Conservation (phyloP, 1,139 yeast genomes). For the Entelexis sorbosivorans region DNA sequence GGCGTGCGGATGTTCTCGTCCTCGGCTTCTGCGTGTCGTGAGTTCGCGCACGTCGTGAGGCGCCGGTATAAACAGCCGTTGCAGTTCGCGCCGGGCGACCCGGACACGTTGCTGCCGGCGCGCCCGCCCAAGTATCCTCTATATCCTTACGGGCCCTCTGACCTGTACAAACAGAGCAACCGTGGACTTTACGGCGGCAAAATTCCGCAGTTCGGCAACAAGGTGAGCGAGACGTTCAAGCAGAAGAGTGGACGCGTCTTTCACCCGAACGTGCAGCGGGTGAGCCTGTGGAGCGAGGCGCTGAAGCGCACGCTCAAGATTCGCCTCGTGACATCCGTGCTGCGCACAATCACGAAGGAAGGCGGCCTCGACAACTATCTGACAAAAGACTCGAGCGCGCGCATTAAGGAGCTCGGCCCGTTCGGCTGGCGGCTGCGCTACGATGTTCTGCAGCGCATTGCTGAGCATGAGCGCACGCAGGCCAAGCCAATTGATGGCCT, state of each 20-base stretch:
- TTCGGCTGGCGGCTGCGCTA: slow-evolving; percentile 84
- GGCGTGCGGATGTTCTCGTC: slow-evolving; percentile 8
- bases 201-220: slow-evolving; percentile 65
- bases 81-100: slow-evolving; percentile 29
- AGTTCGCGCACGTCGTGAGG: slow-evolving; percentile 29
- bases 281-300: slow-evolving; percentile 75
- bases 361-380: slow-evolving; percentile 89
- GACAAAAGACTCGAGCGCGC: slow-evolving; percentile 73
- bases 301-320: slow-evolving; percentile 46
- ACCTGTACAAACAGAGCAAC: slow-evolving; percentile 71
- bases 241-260: slow-evolving; percentile 60
- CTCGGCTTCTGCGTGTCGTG: slow-evolving; percentile 13
- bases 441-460: slow-evolving; percentile 39
- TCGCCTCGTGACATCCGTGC: slow-evolving; percentile 66
- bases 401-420: slow-evolving; percentile 85
- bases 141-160: slow-evolving; percentile 72
- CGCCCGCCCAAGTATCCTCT: slow-evolving; percentile 44
- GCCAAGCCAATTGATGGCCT: slow-evolving; percentile 26
- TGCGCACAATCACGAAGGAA: slow-evolving; percentile 77
- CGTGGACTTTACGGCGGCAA: slow-evolving; percentile 85
- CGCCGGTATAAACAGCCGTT: slow-evolving; percentile 27
- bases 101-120: slow-evolving; percentile 26
- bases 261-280: slow-evolving; percentile 67
- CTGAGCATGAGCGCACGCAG: slow-evolving; percentile 25
- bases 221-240: slow-evolving; percentile 65